Evolutionary conservation across 768 basidiomycete species (phyloP), one percentile per base, ranked within the genome.

Genomic region (Astraeus odoratus): DNA sequence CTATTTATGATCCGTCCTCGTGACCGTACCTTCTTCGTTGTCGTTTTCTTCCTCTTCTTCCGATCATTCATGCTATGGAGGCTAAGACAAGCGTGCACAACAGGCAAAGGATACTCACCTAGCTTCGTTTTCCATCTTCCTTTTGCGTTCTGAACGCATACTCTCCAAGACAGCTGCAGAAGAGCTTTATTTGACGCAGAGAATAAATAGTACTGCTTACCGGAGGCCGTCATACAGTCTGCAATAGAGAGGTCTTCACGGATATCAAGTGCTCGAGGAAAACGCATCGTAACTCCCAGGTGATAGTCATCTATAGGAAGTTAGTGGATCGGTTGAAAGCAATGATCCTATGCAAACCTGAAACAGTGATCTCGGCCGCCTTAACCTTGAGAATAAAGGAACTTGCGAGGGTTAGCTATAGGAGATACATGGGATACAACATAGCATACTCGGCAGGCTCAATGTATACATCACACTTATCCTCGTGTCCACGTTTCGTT

Each of bases 311-410:
- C 93, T 81, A 49, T 52, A 30, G 44, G 34, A 8, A 4, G 41
- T 48, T 7, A 48, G 47, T 39, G 31, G 22, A n/a, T 23, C 16
- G 22, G 8, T 18, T 24, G 29, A n/a, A 25, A 27, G 16, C 19
- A 18, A 24, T 26, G 19, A 46, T 60, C 31, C n/a, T 7, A 51
- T 15, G 18, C 51, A 51, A 47, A 84, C 91, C 85, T 35, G 88
- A 76, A 8, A 74, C 67, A 2, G 81, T 81, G 42, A 98, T 89
- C 60, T 97, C 93, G 0, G 94, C 88, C 0, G 90, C 95, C 65
- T 98, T 98, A 45, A 98, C 78, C 55, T 86, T 86, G 53, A 98
- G 48, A 27, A 97, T 85, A 63, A 99, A 98, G 0, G 95, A 96
- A 53, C 94, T 96, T 48, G 39, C 16, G 39, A 25, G 33, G 29